A percentile compares a stretch with the other conserved stretches of the same genome.
These are phyloP conservation scores for Plectosphaerella plurivora DNA, from an alignment of 2,329 filamentous ascomycete genomes.

Conservation along the genomic window DNA sequence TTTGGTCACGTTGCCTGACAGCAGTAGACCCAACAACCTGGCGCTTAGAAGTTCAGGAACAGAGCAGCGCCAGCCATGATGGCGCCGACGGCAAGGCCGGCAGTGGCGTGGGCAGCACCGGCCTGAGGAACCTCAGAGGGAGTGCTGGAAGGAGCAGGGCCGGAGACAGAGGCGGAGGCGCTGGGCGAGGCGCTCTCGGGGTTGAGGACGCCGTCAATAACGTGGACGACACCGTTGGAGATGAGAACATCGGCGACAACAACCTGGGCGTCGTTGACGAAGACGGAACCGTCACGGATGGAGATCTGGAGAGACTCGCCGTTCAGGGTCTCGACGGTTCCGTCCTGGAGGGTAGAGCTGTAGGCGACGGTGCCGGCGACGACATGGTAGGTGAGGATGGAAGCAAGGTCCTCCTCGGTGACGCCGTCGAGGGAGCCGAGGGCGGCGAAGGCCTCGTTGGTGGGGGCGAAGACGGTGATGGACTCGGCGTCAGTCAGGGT, in stretches of 20 bases:
- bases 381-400: slow-evolving; percentile 60
- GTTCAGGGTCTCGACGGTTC: slow-evolving; percentile 6
- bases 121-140: slow-evolving; percentile 24
- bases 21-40: neutral
- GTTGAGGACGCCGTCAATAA: slow-evolving; percentile 58
- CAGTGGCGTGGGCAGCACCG: slow-evolving; percentile 25
- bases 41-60: slow-evolving; percentile 11
- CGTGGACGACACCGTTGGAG: slow-evolving; percentile 51
- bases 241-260: slow-evolving; percentile 42
- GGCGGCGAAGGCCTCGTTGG: slow-evolving; percentile 52
- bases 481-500: slow-evolving; percentile 21
- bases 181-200: slow-evolving; percentile 39
- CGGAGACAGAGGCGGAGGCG: slow-evolving; percentile 34
- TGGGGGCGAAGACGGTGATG: slow-evolving; percentile 61
- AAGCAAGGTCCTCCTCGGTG: slow-evolving; percentile 38
- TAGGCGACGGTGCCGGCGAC: slow-evolving; percentile 43
- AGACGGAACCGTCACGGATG: slow-evolving; percentile 2
- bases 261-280: slow-evolving; percentile 32
- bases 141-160: slow-evolving; percentile 36
- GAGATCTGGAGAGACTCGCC: slow-evolving; percentile 31
- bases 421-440: slow-evolving; percentile 48
- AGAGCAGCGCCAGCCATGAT: slow-evolving; percentile 39
- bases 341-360: slow-evolving; percentile 11
- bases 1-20: no score
- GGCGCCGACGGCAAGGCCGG: slow-evolving; percentile 37